A percentile compares a stretch with the other conserved stretches of the same genome.
Conservation (phyloP, 768 basidiomycete species). For the Xerocomellus intermedius region DNA sequence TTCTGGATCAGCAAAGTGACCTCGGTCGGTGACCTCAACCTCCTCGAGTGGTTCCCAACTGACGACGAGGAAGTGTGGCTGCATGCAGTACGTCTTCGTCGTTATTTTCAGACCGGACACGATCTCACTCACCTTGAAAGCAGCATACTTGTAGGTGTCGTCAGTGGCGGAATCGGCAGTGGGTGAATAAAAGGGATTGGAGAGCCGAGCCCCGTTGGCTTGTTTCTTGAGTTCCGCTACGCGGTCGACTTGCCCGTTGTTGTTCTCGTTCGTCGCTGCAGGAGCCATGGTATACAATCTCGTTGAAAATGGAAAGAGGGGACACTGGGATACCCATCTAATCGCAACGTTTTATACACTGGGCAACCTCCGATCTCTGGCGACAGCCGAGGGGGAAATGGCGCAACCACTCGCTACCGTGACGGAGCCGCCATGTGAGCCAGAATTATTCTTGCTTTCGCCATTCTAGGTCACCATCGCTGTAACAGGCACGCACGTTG, state of each 20-base stretch:
- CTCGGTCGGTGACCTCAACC: constrained; percentile 63
- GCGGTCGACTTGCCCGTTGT: constrained; percentile 19
- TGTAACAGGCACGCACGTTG: background rate
- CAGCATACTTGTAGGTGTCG: constrained; percentile 49
- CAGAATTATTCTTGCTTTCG: constrained; percentile 9
- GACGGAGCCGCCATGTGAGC: constrained; percentile 13
- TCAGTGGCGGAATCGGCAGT: constrained; percentile 50
- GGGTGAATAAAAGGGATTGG: constrained; percentile 73
- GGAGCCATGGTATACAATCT: constrained; percentile 43
- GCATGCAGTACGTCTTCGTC: constrained; percentile 25
- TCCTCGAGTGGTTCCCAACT: constrained; percentile 64
- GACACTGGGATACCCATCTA: background rate
- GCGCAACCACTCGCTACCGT: constrained; percentile 18
- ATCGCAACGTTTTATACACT: constrained; percentile 17
- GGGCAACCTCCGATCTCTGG: background rate
- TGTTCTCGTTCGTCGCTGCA: constrained; percentile 42
- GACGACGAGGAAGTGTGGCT: constrained; percentile 66
- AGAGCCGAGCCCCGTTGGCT: constrained; percentile 24
- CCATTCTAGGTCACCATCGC: constrained; percentile 7
- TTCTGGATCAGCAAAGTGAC: constrained; percentile 61
- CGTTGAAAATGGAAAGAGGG: background rate
- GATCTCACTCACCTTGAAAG: constrained; percentile 51
- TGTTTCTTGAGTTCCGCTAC: constrained; percentile 26
- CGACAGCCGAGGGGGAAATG: constrained; percentile 14
- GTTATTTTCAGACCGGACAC: background rate